Evolutionary conservation across 805 yeast species (phyloP), one percentile per base, ranked within the genome.

Genomic region (Kluyveromyces dobzhanskii): DNA sequence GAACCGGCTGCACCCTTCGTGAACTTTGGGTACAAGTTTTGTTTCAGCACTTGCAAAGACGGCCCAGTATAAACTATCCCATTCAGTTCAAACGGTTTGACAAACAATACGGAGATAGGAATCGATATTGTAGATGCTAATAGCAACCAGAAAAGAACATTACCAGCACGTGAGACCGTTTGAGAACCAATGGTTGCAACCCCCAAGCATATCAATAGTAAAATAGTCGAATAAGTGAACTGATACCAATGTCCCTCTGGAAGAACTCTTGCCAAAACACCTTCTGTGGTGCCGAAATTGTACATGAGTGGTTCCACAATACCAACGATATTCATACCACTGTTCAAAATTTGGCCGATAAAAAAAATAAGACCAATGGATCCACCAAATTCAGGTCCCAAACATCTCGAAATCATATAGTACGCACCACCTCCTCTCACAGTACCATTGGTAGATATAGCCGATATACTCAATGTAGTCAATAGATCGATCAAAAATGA

Each of bases 331-430:
- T 92, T 92, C 70, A 92, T 73, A 30, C 96, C 87, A 35, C 87
- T 72, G 57, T 92, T 92, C 42, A 92, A 67, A 7, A 88, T 87
- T 64, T 92, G 99, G 1, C 99, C 99, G 38, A 92, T 69, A 54
- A 82, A 94, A 59, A 92, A 92, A 17, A 92, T 90, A 21, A 92
- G 70, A 1, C 99, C 99, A 46, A 92, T 90, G 3, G 96, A 83
- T 3, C 98, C 98, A 19, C 99, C 99, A 62, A 92, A 92, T 57
- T 92, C 99, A 3, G 97, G 96, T 0, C 99, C 99, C 44, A 92
- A 65, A 25, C 95, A 81, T 48, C 99, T 71, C 25, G 95, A 83
- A 43, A 92, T 86, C 97, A 92, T 92, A 53, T 87, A 92, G 57
- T 92, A 92, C 0, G 97, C 97, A 35, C 99, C 99, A 12, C 99